Evolutionary conservation across 2,329 filamentous ascomycete genomes (phyloP), one percentile per base, ranked within the genome.

Genomic region (Geosmithia putterillii): DNA sequence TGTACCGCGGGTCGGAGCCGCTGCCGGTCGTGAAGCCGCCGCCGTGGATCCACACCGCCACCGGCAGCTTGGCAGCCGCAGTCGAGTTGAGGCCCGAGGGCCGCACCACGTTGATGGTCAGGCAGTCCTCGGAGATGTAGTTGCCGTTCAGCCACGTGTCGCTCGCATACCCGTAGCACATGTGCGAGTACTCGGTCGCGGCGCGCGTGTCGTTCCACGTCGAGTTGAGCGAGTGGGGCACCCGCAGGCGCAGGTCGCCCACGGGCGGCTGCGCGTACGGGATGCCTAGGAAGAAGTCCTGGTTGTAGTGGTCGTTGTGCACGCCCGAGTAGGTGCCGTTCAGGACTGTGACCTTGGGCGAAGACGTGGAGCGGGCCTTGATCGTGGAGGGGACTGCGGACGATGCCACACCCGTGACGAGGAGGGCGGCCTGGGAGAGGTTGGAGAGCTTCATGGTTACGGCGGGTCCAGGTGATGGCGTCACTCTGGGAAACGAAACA

Each of bases 261-360:
- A 72, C 65, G 3, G 56, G 52, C 7, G 57, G 54, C 48, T 71
- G 68, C 3, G 74, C 74, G 52, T 70, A 79, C 0, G 74, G 74
- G 2, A 79, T 66, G 6, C 69, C 70, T 4, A 73, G 54, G 52
- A 73, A 74, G 46, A 65, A 59, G 47, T 75, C 70, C 28, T 40
- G 41, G 17, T 37, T 4, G 84, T 78, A 58, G 84, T 80, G 35
- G 58, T 61, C 21, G 59, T 66, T 64, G 79, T 82, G 45, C 85
- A 67, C 6, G 80, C 44, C 44, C 23, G 32, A 6, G 32, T 43
- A 45, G 77, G 35, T 86, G 64, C 15, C 81, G 63, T 57, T 86
- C 81, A 12, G 66, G 66, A 0, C 80, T 80, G 45, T 81, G 56
- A 53, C 50, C n/a, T 18, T 38, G n/a, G 37, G 37, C 55, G 15